phyloP scores from a whole-genome alignment of 148 eudicot species.

The Cornus controversa region DNA sequence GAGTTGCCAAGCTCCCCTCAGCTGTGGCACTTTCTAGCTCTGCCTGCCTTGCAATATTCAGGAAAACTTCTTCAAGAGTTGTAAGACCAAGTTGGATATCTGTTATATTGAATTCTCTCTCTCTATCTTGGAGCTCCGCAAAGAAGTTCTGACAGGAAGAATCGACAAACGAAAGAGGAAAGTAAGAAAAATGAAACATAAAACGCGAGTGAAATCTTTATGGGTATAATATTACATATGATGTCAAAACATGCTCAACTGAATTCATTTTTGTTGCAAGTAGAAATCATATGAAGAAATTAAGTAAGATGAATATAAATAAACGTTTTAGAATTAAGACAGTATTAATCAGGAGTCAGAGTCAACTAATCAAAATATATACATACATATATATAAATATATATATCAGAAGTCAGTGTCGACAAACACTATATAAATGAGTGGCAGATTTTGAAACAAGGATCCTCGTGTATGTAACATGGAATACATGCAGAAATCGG shows the following conservation, averaged over 20 bases:
- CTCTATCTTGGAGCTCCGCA: slow-evolving; percentile 60
- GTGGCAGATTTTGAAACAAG: no score
- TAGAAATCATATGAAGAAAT: background rate
- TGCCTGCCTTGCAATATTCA: slow-evolving; percentile 62
- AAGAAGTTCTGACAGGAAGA: slow-evolving; percentile 39
- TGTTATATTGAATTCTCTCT: slow-evolving; percentile 48
- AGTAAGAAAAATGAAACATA: background rate
- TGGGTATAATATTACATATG: background rate
- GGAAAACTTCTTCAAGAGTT: slow-evolving; percentile 75
- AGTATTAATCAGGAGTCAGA: background rate
- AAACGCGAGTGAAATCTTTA: background rate
- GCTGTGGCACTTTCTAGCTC: slow-evolving; percentile 63
- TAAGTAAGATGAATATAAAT: background rate
- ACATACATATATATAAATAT: no score
- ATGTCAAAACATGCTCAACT: background rate
- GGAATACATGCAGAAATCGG: no score
- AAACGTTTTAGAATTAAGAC: background rate
- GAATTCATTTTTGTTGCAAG: slow-evolving; percentile 17
- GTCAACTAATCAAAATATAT: no score
- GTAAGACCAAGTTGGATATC: slow-evolving; percentile 74
- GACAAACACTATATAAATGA: background rate
- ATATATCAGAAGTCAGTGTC: background rate
- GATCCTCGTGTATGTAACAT: no score
- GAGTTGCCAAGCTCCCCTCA: slow-evolving; percentile 51
- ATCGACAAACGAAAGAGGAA: background rate